Evolutionary conservation across 257 asterid genomes (phyloP), one percentile per base, ranked within the genome.

Genomic region (Knoxia roxburghii): DNA sequence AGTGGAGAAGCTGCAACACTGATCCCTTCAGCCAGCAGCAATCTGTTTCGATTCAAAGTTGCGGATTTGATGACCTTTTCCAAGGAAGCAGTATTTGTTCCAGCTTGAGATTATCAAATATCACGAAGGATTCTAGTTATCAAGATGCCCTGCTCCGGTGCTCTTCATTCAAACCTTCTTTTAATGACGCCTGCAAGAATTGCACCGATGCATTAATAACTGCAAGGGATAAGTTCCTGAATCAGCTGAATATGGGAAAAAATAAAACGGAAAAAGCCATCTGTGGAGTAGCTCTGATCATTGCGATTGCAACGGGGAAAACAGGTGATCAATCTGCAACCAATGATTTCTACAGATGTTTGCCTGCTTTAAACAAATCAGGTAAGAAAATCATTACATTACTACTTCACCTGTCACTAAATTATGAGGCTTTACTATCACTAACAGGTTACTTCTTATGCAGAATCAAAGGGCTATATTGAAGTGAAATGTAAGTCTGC

Each of bases 341-440:
- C 21, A 80, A 75, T 55, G 86, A 80, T 62, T 78, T 87, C 72
- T 76, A 72, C 68, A 72, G 83, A 53, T 89, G 97, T 79, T 81
- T 87, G 79, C 83, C 89, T 49, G 83, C 76, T 65, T 77, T 87
- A 68, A 76, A 65, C 48, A 55, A 46, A 61, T 64, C 77, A 75
- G 93, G 97, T 89, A 43, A 66, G 75, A 39, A 53, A 30, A 23
- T 41, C n/a, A n/a, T n/a, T 26, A 9, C 73, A 13, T 18, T 15
- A 37, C 65, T 50, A n/a, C n/a, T 65, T 15, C 29, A 24, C 11
- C 48, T 18, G 27, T 32, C 29, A 27, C 60, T 11, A 40, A 17
- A 45, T 7, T 41, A 33, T 50, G 48, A 71, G 48, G 73, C 29
- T 11, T 60, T 35, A 8, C 30, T 10, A 7, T 35, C 65, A 24